A percentile compares a stretch with the other conserved stretches of the same genome.
phyloP scores from a whole-genome alignment of 1,139 yeast genomes.

The Yamadazyma siamensis region DNA sequence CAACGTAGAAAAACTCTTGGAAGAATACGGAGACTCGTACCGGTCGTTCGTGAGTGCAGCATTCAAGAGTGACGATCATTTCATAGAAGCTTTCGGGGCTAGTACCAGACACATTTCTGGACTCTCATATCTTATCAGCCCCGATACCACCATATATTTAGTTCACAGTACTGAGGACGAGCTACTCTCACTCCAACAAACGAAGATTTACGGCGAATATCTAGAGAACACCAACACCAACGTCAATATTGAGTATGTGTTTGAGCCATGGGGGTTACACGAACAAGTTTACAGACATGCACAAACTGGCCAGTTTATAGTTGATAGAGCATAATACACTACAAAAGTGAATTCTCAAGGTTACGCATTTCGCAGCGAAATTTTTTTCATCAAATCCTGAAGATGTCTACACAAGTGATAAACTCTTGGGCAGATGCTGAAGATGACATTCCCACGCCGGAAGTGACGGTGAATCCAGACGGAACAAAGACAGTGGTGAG shows the following conservation, averaged over 20 bases:
- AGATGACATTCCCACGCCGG: conserved; percentile 64
- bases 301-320: conserved; percentile 17
- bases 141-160: conserved; percentile 12
- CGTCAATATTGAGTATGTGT: conserved; percentile 7
- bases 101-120: conserved; percentile 9
- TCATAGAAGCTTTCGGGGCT: conserved; percentile 23
- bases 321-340: neutral
- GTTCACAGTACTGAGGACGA: conserved; percentile 36
- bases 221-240: conserved; percentile 10
- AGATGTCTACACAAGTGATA: conserved; percentile 39
- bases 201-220: conserved; percentile 15
- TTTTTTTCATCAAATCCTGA: too few relatives aligned
- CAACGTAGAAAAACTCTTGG: conserved; percentile 25
- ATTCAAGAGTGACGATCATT: conserved; percentile 19
- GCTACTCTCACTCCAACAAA: conserved; percentile 26
- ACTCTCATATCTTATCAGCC: conserved; percentile 6
- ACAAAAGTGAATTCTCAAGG: too few relatives aligned
- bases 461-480: conserved; percentile 72
- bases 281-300: conserved; percentile 29
- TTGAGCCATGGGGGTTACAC: conserved; percentile 31
- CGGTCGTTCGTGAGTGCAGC: conserved; percentile 32
- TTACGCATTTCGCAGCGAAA: too few relatives aligned
- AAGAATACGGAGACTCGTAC: conserved; percentile 34
- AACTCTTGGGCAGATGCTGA: conserved; percentile 69
- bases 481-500: conserved; percentile 88